Base-by-base conservation (phyloP, 768 basidiomycete genomes). In the Rhizopogon sp. region DNA sequence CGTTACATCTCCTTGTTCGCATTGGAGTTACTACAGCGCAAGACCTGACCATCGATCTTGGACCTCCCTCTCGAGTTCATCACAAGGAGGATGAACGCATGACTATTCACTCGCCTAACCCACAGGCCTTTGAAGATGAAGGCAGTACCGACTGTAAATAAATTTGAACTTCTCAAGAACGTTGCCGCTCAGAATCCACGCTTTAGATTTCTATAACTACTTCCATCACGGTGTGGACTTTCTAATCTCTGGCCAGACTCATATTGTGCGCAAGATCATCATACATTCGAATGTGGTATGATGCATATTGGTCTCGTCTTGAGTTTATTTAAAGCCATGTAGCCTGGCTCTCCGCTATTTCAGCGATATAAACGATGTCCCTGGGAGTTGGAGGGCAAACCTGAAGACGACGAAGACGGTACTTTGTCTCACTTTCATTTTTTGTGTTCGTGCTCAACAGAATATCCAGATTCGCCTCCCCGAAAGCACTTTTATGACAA, bases 181-280 rank as follows among this genome's bases (percentile, higher is more conserved):
- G 58, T 45, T 31, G 40, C 31, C 42, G 9, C 44, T 59, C 56
- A 53, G 51, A 8, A 37, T 20, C 31, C 8, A 28, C 37, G 20
- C 22, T 37, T 20, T 57, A 92, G 90, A 93, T 69, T 93, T 93
- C 66, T 93, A 90, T 70, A 96, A 95, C 64, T 97, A 97, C 64
- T 93, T 95, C 61, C 88, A 93, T 60, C 84, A 93, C 63, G 93
- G 93, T 1, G 71, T 97, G 17, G 93, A 97, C 66, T 90, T 95
- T 58, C 78, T 95, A 29, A 78, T 97, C 16, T 87, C 84, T 22
- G 86, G 81, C 45, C 76, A 75, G 20, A 80, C 79, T 14, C 90
- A 94, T 62, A 61, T 80, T 5, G 88, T 95, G 17, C 81, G 79
- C 66, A 97, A 97, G 77, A 88, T 96, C 39, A 74, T 96, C 25